Conservation (phyloP, 306 rosid genomes). For the Carpinus fangiana region DNA sequence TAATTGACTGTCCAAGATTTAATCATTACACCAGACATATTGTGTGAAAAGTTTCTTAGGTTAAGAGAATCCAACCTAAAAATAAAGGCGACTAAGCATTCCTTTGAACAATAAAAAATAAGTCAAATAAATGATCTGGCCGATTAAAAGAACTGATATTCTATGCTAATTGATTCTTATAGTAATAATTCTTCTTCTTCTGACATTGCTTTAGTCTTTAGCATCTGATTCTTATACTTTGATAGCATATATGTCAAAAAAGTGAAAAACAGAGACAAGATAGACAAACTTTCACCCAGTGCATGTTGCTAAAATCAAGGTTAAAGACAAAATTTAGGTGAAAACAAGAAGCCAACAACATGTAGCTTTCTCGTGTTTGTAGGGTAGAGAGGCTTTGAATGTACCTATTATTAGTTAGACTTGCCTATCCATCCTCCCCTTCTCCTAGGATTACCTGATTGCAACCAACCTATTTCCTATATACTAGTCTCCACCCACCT, state of each 20-base stretch:
- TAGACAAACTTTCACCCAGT: background rate
- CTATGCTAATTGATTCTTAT: background rate
- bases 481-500: no score
- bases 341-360: background rate
- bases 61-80: no score
- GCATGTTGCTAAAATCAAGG: background rate
- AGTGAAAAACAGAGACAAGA: background rate
- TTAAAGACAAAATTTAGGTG: background rate
- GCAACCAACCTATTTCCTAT: no score
- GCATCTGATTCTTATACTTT: background rate
- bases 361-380: background rate
- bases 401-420: background rate
- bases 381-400: background rate
- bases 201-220: background rate
- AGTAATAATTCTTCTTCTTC: background rate
- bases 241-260: background rate
- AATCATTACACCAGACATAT: no score
- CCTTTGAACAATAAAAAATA: no score
- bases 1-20: no score
- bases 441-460: no score
- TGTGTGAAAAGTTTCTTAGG: no score
- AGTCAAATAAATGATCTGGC: no score
- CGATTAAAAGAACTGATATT: no score
- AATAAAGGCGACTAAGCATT: no score
- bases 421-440: background rate